phyloP scores from a whole-genome alignment of 176 grass and related monocot genomes.

The Themeda triandra region DNA sequence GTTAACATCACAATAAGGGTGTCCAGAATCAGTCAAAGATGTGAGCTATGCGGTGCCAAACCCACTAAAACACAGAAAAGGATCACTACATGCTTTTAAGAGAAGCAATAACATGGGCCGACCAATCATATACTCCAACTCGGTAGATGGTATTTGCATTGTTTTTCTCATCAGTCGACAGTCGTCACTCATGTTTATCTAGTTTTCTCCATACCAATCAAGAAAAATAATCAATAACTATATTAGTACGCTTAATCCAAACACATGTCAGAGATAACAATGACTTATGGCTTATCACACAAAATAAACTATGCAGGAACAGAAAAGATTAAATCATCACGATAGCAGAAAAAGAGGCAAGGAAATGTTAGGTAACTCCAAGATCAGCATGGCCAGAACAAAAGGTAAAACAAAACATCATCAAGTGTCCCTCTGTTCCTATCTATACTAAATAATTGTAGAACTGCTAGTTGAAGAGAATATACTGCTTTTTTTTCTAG shows the following conservation, averaged over 20 bases:
- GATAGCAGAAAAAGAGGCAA: background rate
- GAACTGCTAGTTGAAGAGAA: background rate
- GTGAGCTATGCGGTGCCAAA: background rate
- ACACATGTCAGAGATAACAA: background rate
- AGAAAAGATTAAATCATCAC: background rate
- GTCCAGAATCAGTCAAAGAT: background rate
- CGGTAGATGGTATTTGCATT: background rate
- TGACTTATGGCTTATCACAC: background rate
- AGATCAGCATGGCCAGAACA: background rate
- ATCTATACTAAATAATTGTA: background rate
- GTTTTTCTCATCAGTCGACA: background rate
- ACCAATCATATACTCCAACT: background rate
- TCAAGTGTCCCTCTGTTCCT: background rate
- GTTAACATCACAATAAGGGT: background rate
- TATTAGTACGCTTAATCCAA: background rate
- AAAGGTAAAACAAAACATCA: background rate
- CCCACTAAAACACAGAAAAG: background rate
- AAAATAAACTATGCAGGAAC: background rate
- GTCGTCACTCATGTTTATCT: constrained; percentile 7
- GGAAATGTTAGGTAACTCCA: background rate
- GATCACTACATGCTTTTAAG: background rate
- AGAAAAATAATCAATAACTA: background rate
- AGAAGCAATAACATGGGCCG: background rate
- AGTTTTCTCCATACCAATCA: background rate
- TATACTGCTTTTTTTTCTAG: too few relatives aligned